phyloP scores from a whole-genome alignment of 2,329 filamentous ascomycete genomes.

The Ophiostoma australiae region DNA sequence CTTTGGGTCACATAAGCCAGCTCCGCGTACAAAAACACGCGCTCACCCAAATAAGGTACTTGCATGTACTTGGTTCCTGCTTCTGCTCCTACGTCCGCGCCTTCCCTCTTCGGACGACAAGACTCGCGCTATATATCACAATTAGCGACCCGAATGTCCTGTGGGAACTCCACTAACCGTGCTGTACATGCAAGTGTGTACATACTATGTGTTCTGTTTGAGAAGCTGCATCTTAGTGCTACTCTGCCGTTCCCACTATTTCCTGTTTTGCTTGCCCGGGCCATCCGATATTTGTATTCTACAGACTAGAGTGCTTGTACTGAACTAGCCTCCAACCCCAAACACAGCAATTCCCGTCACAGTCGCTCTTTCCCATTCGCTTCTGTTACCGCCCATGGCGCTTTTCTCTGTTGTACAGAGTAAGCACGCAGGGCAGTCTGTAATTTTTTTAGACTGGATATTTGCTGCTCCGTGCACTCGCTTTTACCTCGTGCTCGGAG shows the following conservation, averaged over 20 bases:
- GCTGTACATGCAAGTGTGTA: not conserved
- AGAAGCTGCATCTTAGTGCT: not conserved
- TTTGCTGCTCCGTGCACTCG: not conserved
- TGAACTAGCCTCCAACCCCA: constrained; percentile 1
- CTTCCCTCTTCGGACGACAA: constrained; percentile 10
- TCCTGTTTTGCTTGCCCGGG: constrained; percentile 21
- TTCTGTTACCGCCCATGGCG: not conserved
- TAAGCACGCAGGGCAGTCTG: not conserved
- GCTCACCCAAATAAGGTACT: not conserved
- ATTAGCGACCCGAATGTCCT: not conserved
- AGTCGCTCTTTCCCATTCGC: not conserved
- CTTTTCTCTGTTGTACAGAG: not conserved
- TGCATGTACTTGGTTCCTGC: not conserved
- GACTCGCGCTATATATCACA: not conserved
- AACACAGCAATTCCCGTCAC: not conserved
- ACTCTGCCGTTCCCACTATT: not conserved
- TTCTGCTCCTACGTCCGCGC: not conserved
- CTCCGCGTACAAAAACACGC: not conserved
- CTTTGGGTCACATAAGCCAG: not conserved
- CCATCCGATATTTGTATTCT: constrained; percentile 25
- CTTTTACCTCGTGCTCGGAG: constrained; percentile 1
- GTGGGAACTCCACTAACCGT: not conserved
- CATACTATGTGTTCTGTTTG: not conserved
- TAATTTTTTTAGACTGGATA: not conserved
- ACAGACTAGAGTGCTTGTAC: not conserved